Conservation (phyloP, 1,139 yeast genomes). For the Hansenula lynferdii region DNA sequence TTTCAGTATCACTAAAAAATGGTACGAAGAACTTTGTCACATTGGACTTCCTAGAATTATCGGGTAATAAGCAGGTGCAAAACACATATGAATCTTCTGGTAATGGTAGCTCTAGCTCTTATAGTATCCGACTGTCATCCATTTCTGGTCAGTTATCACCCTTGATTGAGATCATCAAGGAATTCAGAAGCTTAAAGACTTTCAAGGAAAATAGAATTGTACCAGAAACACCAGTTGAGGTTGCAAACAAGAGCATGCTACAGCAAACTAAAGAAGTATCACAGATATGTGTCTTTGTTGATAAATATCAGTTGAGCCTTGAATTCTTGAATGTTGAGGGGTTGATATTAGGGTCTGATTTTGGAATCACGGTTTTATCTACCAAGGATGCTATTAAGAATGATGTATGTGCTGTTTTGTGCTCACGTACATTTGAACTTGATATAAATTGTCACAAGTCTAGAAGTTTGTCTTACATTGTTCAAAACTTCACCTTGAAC, state of each 20-base stretch:
- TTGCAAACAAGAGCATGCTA: neutral
- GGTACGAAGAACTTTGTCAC: conserved; percentile 1
- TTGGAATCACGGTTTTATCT: neutral
- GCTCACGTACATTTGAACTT: no score
- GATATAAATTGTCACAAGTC: no score
- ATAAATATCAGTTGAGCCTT: neutral
- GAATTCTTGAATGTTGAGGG: neutral
- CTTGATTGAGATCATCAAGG: neutral
- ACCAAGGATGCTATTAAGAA: no score
- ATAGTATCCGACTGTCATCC: neutral
- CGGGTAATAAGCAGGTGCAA: conserved; percentile 2
- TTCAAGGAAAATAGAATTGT: neutral
- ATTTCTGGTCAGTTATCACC: conserved; percentile 1
- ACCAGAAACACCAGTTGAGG: neutral
- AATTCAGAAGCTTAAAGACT: neutral
- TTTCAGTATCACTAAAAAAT: conserved; percentile 19
- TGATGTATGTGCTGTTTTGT: neutral
- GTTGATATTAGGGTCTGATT: neutral
- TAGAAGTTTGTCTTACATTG: no score
- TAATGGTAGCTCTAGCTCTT: neutral
- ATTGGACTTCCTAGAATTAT: neutral
- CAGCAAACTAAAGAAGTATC: no score
- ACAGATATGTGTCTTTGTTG: neutral
- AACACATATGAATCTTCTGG: neutral
- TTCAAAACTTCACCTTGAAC: conserved; percentile 3